Conservation (phyloP, 495 filamentous ascomycete species). For the Trichocladium antarcticum region DNA sequence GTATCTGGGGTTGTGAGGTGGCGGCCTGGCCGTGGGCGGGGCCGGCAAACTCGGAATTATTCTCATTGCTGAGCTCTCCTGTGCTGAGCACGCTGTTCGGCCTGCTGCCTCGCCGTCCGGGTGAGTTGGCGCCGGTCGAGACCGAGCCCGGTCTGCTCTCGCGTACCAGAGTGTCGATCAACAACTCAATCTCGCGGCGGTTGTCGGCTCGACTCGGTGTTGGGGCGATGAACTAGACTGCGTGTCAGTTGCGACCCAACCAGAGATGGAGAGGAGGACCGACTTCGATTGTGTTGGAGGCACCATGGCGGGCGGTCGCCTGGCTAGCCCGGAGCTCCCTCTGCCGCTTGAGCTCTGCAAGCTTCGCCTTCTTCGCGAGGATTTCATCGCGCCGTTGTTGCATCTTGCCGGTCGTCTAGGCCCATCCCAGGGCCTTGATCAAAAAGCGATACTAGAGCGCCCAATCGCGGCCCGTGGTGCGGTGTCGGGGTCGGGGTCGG, state of each 20-base stretch:
- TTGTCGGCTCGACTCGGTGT: slow-evolving; percentile 58
- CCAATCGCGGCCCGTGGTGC: no score
- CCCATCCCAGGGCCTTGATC: slow-evolving; percentile 29
- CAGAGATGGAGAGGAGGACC: slow-evolving; percentile 22
- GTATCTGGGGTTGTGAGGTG: slow-evolving; percentile 30
- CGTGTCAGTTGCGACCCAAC: slow-evolving; percentile 5
- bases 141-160: slow-evolving; percentile 64
- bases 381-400: slow-evolving; percentile 90
- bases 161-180: slow-evolving; percentile 70
- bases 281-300: slow-evolving; percentile 42
- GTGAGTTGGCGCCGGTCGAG: slow-evolving; percentile 50
- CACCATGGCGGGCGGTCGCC: slow-evolving; percentile 52
- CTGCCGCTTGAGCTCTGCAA: slow-evolving; percentile 89
- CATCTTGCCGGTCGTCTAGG: slow-evolving; percentile 39
- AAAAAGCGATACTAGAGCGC: neutral
- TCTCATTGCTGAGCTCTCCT: slow-evolving; percentile 60
- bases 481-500: no score
- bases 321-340: slow-evolving; percentile 70
- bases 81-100: slow-evolving; percentile 75
- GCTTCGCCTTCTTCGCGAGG: slow-evolving; percentile 81
- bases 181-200: slow-evolving; percentile 67
- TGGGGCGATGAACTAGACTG: slow-evolving; percentile 50
- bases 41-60: slow-evolving; percentile 42
- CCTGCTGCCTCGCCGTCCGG: slow-evolving; percentile 59
- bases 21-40: slow-evolving; percentile 29